phyloP scores from a whole-genome alignment of 2,329 filamentous ascomycete species.

The Podosphaera leucotricha region DNA sequence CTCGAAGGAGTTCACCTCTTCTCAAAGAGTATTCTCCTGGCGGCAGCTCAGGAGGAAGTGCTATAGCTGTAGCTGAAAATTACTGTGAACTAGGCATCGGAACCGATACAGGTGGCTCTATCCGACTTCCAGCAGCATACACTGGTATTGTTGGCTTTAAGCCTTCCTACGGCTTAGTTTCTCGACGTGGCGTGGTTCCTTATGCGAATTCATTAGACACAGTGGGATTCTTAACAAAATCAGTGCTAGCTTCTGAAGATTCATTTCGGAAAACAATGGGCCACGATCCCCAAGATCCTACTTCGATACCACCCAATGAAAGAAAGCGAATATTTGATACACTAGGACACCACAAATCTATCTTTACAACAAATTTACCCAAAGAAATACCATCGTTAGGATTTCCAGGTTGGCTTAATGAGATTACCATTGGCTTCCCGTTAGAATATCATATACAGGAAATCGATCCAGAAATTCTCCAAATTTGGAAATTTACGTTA shows the following conservation, averaged over 20 bases:
- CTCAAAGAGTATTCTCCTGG: conserved; percentile 17
- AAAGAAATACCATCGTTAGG: not conserved
- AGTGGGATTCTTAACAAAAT: conserved; percentile 35
- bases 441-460: conserved; percentile 76
- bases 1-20: conserved; percentile 17
- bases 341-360: not conserved
- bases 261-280: conserved; percentile 6
- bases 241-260: conserved; percentile 17
- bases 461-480: conserved; percentile 43
- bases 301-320: conserved; percentile 20
- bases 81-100: conserved; percentile 36
- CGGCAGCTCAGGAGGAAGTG: conserved; percentile 44
- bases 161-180: conserved; percentile 41
- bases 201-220: conserved; percentile 57
- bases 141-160: conserved; percentile 39
- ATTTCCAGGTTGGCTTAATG: conserved; percentile 1
- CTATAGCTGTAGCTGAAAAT: conserved; percentile 38
- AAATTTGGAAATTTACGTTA: conserved; percentile 44
- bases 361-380: not conserved
- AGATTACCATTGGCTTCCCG: conserved; percentile 29
- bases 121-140: conserved; percentile 38
- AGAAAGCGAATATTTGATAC: not conserved
- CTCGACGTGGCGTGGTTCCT: conserved; percentile 44
- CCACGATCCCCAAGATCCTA: conserved; percentile 21
- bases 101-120: conserved; percentile 42